Evolutionary conservation across 2,329 filamentous ascomycete genomes (phyloP).

Genomic region (Fusarium circinatum): DNA sequence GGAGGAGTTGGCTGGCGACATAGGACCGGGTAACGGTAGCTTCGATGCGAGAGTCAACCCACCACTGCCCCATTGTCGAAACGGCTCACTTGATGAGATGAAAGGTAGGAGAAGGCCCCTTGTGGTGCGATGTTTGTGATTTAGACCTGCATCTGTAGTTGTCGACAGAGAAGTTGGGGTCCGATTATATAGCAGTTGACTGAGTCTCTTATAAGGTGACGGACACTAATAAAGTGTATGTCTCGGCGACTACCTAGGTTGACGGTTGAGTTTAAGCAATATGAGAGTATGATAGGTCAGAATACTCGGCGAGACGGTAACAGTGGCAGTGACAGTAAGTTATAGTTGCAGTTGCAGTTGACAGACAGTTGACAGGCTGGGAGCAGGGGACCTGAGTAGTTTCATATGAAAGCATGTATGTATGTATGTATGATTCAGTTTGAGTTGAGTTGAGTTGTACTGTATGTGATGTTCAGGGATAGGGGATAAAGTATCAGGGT

Average conservation of each 20-base stretch:
- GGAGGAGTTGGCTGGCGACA: slow-evolving; percentile 71
- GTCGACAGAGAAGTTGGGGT: slow-evolving; percentile 10
- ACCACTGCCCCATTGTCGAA: slow-evolving; percentile 65
- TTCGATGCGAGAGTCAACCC: slow-evolving; percentile 76
- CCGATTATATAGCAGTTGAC: slow-evolving; percentile 6
- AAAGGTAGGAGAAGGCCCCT: slow-evolving; percentile 23
- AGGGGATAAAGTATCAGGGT: slow-evolving; percentile 28
- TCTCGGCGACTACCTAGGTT: slow-evolving; percentile 1
- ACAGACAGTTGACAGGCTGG: slow-evolving; percentile 8
- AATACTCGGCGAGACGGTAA: slow-evolving; percentile 14
- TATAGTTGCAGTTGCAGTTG: slow-evolving; percentile 1
- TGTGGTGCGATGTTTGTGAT: slow-evolving; percentile 12
- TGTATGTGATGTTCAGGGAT: slow-evolving; percentile 27
- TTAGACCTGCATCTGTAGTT: slow-evolving; percentile 37
- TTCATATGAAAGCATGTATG: slow-evolving; percentile 34
- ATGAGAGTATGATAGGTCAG: slow-evolving; percentile 5
- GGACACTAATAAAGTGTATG: neutral
- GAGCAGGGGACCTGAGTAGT: slow-evolving; percentile 36
- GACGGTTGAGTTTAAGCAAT: slow-evolving; percentile 10
- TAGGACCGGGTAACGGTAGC: slow-evolving; percentile 75
- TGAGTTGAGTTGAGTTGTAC: neutral
- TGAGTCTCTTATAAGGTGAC: slow-evolving; percentile 13
- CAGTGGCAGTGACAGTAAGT: neutral
- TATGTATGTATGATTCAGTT: slow-evolving; percentile 18
- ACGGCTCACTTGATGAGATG: slow-evolving; percentile 17